phyloP scores from a whole-genome alignment of 1,284 basidiomycete species.

The Cryptococcus amylolentus region DNA sequence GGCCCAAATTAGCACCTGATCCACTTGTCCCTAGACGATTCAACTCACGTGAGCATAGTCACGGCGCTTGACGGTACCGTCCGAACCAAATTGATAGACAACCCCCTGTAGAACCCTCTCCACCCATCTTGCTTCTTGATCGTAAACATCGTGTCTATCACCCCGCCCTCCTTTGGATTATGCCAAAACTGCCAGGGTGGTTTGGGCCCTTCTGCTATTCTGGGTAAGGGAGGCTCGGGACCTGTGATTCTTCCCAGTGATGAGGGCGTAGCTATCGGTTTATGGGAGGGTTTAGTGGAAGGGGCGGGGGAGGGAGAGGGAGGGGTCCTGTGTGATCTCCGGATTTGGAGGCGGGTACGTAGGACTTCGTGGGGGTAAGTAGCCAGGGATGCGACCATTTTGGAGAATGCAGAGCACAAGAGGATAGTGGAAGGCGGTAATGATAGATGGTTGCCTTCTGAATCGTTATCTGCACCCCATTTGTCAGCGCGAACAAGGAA shows the following conservation, averaged over 20 bases:
- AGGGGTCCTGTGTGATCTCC: conserved; percentile 33
- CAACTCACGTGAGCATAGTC: conserved; percentile 85
- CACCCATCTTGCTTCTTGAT: conserved; percentile 79
- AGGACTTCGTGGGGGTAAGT: conserved; percentile 97
- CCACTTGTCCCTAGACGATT: not conserved
- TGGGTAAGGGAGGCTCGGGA: conserved; percentile 2
- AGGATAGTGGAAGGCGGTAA: conserved; percentile 70
- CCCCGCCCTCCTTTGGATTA: conserved; percentile 50
- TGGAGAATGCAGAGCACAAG: conserved; percentile 77
- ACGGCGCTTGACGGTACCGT: conserved; percentile 92
- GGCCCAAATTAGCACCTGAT: conserved; percentile 52
- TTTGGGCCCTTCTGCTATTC: conserved; percentile 1
- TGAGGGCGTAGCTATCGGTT: conserved; percentile 27
- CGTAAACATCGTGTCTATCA: conserved; percentile 67
- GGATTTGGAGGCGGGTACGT: conserved; percentile 84
- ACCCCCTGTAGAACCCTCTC: conserved; percentile 79
- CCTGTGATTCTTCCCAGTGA: conserved; percentile 2
- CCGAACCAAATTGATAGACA: conserved; percentile 83
- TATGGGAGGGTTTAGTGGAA: conserved; percentile 2
- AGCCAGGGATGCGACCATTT: conserved; percentile 88
- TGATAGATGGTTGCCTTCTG: conserved; percentile 54
- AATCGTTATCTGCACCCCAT: conserved; percentile 6
- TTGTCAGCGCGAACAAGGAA: not conserved
- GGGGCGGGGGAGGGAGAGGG: conserved; percentile 1
- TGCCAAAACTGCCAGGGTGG: conserved; percentile 12